Base-by-base conservation (phyloP, 495 filamentous ascomycete species). In the Trichocladium uniseriatum region DNA sequence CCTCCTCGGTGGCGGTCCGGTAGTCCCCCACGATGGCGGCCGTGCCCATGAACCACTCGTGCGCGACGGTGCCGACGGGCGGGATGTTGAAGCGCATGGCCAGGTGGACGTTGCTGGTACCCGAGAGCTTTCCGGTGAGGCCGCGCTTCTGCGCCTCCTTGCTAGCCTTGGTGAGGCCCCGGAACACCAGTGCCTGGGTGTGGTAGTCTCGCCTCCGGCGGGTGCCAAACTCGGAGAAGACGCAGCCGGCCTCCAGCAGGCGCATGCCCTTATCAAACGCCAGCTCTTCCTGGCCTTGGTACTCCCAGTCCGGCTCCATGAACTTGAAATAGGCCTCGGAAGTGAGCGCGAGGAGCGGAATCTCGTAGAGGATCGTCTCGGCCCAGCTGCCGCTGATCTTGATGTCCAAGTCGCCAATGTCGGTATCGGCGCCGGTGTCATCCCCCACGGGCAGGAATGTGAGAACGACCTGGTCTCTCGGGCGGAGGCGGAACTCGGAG, bases 21-120 rank as follows among this genome's bases (percentile, higher is more conserved):
- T 97, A 98, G 67, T 95, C 80, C 47, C 86, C 75, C 3, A 85
- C 90, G 58, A 95, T 86, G 29, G 92, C 90, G 14, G 92, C 92
- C 45, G 94, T 87, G 35, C 87, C 87, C 92, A 98, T 98, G 69
- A 95, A 96, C 94, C 94, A 98, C 68, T 98, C 92, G 54, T 98
- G 92, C 0, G 94, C 92, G 1, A 98, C 90, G 2, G 92, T 98
- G 14, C 92, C 92, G 16, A 98, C 80, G 0, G 91, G 86, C 7
- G 78, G 68, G 22, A 92, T 76, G 18, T 78, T 79, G 63, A 91
- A 87, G 60, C 87, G 86, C 86, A 94, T 94, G 15, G 92, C 92
- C 51, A 97, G 84, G 60, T 98, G 92, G 18, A 97, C 94, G 60
- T 98, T 98, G 64, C 89, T 95, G 1, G 92, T 95, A 0, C 92